Percentiles rank a stretch among this genome's conserved stretches.
Conservation (phyloP, 2,329 filamentous ascomycete species). For the Penicillium sp. region DNA sequence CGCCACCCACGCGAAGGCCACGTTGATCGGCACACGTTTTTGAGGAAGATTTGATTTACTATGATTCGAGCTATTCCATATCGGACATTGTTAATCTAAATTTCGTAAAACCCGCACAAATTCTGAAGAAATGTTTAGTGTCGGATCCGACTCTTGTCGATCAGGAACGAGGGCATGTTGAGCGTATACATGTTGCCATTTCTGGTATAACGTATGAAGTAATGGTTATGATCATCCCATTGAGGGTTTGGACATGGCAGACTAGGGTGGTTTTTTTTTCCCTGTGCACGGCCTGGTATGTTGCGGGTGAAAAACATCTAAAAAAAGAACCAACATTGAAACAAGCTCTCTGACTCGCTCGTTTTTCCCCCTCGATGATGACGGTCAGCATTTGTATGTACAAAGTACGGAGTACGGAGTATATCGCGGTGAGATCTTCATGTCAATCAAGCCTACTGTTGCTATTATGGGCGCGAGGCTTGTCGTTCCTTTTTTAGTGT, state of each 20-base stretch:
- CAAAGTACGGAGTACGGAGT: not conserved
- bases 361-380: not conserved
- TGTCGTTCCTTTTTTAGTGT: not conserved
- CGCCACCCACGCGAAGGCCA: not conserved
- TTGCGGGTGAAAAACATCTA: slow-evolving; percentile 4
- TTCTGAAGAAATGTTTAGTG: not conserved
- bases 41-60: not conserved
- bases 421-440: not conserved
- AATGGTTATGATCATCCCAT: not conserved
- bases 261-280: not conserved
- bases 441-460: not conserved
- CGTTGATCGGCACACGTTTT: not conserved
- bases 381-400: not conserved
- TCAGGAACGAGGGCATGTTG: not conserved
- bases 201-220: not conserved
- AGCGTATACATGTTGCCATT: not conserved
- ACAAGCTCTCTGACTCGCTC: slow-evolving; percentile 10
- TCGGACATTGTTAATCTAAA: not conserved
- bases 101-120: not conserved
- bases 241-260: not conserved
- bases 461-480: not conserved
- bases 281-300: not conserved
- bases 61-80: not conserved
- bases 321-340: slow-evolving; percentile 25
- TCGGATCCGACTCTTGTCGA: not conserved